Evolutionary conservation across 176 grass and related monocot genomes (phyloP), one percentile per base, ranked within the genome.

Genomic region (Ensete ventricosum): DNA sequence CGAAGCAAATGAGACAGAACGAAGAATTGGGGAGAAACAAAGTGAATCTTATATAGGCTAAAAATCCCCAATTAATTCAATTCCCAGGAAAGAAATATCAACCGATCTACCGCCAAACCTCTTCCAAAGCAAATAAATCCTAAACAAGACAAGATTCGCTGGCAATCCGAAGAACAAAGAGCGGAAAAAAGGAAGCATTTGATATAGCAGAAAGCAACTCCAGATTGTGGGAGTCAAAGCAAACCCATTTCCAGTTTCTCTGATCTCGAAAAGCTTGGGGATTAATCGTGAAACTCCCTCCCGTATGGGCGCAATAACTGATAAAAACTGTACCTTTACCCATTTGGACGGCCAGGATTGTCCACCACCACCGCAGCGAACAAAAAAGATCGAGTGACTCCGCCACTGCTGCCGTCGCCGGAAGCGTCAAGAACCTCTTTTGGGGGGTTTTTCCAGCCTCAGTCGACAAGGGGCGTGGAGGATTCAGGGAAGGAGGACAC

Each of bases 381-480:
- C 67, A 21, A 1, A 21, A 19, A 1, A 70, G 67, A 70, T 50
- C 34, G 8, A 52, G 9, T 8, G 19, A 70, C 48, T 20, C 14
- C 17, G 43, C 17, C 43, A 16, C 67, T 16, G 1, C 34, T 8
- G 34, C 48, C 43, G 17, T 2, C 43, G 43, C 16, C 48, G 67
- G 14, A 70, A 70, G 67, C 67, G 51, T 70, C 16, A 51, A 70
- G 20, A 3, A 20, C 2, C 16, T 19, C 43, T 21, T 70, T 21
- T 70, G 9, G 34, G 25, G 34, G 67, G 17, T 6, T 51, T 51
- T 43, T 43, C 67, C 67, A 16, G 11, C 43, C n/a, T 17, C 43
- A 51, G 51, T 49, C 67, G 34, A 70, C 67, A 70, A 70, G 43
- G 67, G 9, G 14, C 50, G 48, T 70, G 67, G 67, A 70, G 51